A percentile compares a stretch with the other conserved stretches of the same genome.
phyloP scores from a whole-genome alignment of 2,329 filamentous ascomycete species.

The Venturia asperata region DNA sequence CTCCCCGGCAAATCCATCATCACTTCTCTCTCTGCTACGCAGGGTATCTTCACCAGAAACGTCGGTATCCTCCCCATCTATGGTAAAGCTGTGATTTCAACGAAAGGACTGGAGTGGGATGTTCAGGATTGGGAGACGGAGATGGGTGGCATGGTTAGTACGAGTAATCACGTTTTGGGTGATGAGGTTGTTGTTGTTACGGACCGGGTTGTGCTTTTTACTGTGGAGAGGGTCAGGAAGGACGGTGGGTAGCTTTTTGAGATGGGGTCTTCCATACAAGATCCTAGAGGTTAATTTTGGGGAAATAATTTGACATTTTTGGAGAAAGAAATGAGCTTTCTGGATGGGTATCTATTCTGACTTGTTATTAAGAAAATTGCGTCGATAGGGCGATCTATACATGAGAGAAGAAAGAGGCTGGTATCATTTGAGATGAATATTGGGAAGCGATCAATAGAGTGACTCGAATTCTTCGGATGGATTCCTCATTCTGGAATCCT shows the following conservation, averaged over 20 bases:
- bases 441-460: too few species aligned
- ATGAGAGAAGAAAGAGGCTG: too few species aligned
- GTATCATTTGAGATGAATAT: too few species aligned
- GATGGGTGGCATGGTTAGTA: slow-evolving; percentile 43
- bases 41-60: slow-evolving; percentile 60
- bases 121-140: slow-evolving; percentile 67
- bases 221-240: slow-evolving; percentile 32
- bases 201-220: slow-evolving; percentile 41
- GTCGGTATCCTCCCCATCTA: slow-evolving; percentile 81
- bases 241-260: not conserved
- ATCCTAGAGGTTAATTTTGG: not conserved
- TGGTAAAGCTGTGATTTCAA: slow-evolving; percentile 71
- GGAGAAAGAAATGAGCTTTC: not conserved
- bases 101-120: slow-evolving; percentile 83
- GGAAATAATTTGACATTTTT: too few species aligned
- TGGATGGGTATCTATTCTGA: not conserved
- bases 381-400: too few species aligned
- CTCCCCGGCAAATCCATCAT: slow-evolving; percentile 61
- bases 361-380: not conserved
- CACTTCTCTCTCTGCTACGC: not conserved
- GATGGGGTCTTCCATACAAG: not conserved
- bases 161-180: slow-evolving; percentile 42
- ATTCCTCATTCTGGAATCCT: too few species aligned
- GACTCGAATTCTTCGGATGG: too few species aligned
- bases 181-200: slow-evolving; percentile 35